These are phyloP conservation scores for Syncephalastrum monosporum DNA, from an alignment of 371 early-diverging fungal species.

Conservation along the genomic window DNA sequence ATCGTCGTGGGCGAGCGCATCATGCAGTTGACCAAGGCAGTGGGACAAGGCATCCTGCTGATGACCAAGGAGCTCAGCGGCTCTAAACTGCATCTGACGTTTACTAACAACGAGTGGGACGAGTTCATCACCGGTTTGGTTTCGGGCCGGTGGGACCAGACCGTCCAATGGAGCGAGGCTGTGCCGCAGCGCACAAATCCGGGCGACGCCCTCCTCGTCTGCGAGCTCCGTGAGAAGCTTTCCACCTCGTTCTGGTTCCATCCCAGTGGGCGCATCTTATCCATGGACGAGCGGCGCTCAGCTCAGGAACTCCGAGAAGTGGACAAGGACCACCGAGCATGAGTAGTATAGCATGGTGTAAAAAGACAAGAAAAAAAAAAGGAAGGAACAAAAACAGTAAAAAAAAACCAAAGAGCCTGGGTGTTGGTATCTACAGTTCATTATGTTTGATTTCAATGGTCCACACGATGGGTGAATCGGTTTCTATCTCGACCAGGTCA, in stretches of 20 bases:
- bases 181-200: not conserved
- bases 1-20: slow-evolving; percentile 52
- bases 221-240: slow-evolving; percentile 34
- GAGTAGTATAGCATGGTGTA: no score
- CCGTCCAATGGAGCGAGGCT: slow-evolving; percentile 27
- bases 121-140: slow-evolving; percentile 41
- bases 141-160: slow-evolving; percentile 35
- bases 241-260: slow-evolving; percentile 38
- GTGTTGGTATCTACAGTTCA: not conserved
- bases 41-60: slow-evolving; percentile 45
- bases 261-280: slow-evolving; percentile 25
- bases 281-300: slow-evolving; percentile 19
- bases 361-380: no score
- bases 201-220: slow-evolving; percentile 15
- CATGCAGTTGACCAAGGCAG: slow-evolving; percentile 41
- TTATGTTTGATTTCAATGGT: slow-evolving; percentile 59
- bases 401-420: slow-evolving; percentile 2
- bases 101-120: slow-evolving; percentile 54
- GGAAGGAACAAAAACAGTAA: not conserved
- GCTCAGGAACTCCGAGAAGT: not conserved
- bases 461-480: slow-evolving; percentile 75
- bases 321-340: no score
- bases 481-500: slow-evolving; percentile 58
- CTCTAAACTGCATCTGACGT: slow-evolving; percentile 48
- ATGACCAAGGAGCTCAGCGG: slow-evolving; percentile 53